These are phyloP conservation scores for Onygenales sp. DNA, from an alignment of 2,329 filamentous ascomycete genomes.

Conservation along the genomic window DNA sequence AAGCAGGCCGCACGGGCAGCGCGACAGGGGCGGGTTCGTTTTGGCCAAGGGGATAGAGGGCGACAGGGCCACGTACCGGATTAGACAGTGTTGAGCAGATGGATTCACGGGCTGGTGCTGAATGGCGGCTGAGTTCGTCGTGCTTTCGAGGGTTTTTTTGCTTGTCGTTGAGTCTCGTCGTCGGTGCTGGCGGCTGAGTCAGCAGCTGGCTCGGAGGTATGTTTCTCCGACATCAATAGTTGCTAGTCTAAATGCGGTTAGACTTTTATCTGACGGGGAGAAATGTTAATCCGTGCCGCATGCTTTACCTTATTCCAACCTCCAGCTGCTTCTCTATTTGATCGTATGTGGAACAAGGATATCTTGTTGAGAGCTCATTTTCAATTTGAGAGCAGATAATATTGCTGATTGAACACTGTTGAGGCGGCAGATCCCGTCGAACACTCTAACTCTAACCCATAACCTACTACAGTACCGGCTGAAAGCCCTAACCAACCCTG, in stretches of 20 bases:
- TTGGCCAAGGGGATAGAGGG: not conserved
- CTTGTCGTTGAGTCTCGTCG: not conserved
- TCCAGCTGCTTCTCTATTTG: not conserved
- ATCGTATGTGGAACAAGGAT: no score
- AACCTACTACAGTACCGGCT: no score
- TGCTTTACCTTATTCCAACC: not conserved
- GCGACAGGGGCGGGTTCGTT: not conserved
- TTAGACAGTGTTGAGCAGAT: not conserved
- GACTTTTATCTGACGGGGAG: not conserved
- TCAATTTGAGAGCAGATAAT: no score
- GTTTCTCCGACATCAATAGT: not conserved
- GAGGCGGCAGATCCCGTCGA: no score
- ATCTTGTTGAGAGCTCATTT: no score
- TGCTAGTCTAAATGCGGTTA: not conserved
- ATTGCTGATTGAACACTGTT: no score
- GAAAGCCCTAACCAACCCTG: no score
- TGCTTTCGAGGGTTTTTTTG: slow-evolving; percentile 2
- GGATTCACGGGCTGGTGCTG: not conserved
- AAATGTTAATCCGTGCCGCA: not conserved
- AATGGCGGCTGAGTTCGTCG: slow-evolving; percentile 1
- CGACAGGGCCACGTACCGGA: not conserved
- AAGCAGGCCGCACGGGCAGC: not conserved
- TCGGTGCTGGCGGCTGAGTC: not conserved
- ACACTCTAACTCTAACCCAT: no score
- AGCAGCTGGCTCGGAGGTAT: not conserved